phyloP scores from a whole-genome alignment of 495 filamentous ascomycete genomes.

The Copromyces sp. region DNA sequence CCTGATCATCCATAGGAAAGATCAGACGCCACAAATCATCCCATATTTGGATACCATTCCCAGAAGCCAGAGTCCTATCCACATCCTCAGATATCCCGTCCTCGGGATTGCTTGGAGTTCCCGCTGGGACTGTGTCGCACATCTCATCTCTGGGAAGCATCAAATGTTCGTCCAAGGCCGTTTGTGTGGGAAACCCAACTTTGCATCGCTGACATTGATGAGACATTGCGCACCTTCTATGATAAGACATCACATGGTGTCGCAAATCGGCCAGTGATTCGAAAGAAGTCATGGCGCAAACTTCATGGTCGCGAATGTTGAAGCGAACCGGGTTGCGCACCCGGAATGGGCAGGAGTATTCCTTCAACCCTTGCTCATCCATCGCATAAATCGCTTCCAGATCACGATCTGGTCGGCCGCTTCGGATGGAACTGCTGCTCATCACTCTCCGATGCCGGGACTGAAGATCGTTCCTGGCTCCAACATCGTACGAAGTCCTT shows the following conservation, averaged over 20 bases:
- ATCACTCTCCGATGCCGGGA: not conserved
- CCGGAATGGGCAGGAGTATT: slow-evolving; percentile 26
- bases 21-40: slow-evolving; percentile 12
- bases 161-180: slow-evolving; percentile 6
- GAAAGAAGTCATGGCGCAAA: slow-evolving; percentile 20
- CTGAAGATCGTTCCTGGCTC: not conserved
- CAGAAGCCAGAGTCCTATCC: not conserved
- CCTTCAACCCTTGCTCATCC: not conserved
- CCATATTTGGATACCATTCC: slow-evolving; percentile 9
- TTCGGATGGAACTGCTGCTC: not conserved
- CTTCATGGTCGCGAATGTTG: slow-evolving; percentile 25
- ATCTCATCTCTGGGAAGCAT: slow-evolving; percentile 18
- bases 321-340: slow-evolving; percentile 29
- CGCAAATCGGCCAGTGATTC: slow-evolving; percentile 12
- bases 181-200: slow-evolving; percentile 3
- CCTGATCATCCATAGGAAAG: slow-evolving; percentile 12
- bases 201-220: slow-evolving; percentile 20
- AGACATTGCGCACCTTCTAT: not conserved
- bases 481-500: not conserved
- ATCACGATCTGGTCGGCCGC: not conserved
- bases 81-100: slow-evolving; percentile 14
- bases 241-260: slow-evolving; percentile 13
- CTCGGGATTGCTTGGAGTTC: slow-evolving; percentile 7
- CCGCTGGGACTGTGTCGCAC: slow-evolving; percentile 9
- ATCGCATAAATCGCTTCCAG: not conserved